Percentiles rank a stretch among this genome's conserved stretches.
Evolutionary conservation across 2,329 filamentous ascomycete species (phyloP).

Genomic region (Sporothrix pallida): DNA sequence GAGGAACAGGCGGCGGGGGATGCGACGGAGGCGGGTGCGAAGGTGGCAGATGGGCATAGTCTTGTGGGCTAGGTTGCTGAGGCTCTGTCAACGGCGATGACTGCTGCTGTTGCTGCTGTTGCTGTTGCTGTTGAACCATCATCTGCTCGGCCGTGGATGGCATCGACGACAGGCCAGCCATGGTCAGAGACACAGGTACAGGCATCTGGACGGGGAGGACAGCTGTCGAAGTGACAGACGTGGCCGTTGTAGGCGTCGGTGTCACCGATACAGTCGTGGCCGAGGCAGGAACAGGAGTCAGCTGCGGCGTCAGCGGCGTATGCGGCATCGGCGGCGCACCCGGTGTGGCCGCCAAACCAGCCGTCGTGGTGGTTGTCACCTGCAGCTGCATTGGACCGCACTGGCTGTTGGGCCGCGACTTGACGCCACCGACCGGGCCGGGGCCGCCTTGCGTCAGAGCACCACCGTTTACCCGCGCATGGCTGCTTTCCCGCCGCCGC

Average conservation of each 20-base stretch:
- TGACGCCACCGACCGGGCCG: background rate
- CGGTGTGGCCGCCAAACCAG: slow-evolving; percentile 32
- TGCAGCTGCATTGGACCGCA: background rate
- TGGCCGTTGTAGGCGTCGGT: background rate
- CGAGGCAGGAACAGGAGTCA: slow-evolving; percentile 44
- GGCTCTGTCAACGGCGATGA: slow-evolving; percentile 24
- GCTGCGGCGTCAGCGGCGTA: slow-evolving; percentile 53
- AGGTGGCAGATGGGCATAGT: slow-evolving; percentile 31
- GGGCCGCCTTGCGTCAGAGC: background rate
- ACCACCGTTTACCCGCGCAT: slow-evolving; percentile 51
- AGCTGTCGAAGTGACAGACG: slow-evolving; percentile 1
- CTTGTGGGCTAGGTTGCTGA: slow-evolving; percentile 37
- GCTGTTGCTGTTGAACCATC: slow-evolving; percentile 33
- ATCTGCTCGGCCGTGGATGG: slow-evolving; percentile 20
- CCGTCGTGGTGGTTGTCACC: background rate
- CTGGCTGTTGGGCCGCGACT: slow-evolving; percentile 30
- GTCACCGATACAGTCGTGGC: slow-evolving; percentile 4
- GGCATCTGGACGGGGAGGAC: slow-evolving; percentile 25
- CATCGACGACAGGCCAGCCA: slow-evolving; percentile 26
- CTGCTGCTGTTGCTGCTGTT: slow-evolving; percentile 32
- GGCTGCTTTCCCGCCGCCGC: slow-evolving; percentile 66
- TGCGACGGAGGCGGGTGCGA: slow-evolving; percentile 27
- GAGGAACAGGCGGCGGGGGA: slow-evolving; percentile 16
- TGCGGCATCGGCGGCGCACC: slow-evolving; percentile 52
- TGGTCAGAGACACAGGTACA: slow-evolving; percentile 28